Conservation (phyloP, 2,329 filamentous ascomycete genomes). For the Arthrobotrys sinensis region DNA sequence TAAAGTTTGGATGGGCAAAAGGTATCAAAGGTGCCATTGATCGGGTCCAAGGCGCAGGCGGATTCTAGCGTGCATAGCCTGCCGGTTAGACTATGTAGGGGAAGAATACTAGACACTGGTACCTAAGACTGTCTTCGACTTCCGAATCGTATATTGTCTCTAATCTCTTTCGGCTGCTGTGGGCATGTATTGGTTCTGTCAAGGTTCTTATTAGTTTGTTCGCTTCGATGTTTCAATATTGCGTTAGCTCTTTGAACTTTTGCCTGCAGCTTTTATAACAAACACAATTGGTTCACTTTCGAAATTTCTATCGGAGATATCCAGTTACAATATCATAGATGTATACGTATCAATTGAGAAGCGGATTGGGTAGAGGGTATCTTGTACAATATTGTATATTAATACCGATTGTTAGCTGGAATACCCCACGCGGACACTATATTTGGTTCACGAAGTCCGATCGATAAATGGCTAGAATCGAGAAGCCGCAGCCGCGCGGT, state of each 20-base stretch:
- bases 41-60: conserved; percentile 73
- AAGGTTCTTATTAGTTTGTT: neutral
- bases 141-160: no score
- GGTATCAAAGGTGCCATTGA: conserved; percentile 74
- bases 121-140: no score
- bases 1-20: conserved; percentile 73
- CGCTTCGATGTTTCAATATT: conserved; percentile 9
- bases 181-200: neutral
- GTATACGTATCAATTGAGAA: no score
- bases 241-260: neutral
- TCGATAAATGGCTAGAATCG: conserved; percentile 30
- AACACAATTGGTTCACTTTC: neutral
- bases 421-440: neutral
- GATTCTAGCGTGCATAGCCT: conserved; percentile 68
- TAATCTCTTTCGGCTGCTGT: no score
- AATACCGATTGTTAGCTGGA: neutral
- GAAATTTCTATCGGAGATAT: neutral
- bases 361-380: no score
- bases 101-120: neutral
- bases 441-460: conserved; percentile 11
- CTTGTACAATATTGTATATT: no score
- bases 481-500: conserved; percentile 39
- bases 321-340: no score
- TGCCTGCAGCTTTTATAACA: neutral
- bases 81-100: neutral